Evolutionary conservation across 208 protist genomes (phyloP), one percentile per base, ranked within the genome.

Genomic region (Ichthyophonus hoferi): DNA sequence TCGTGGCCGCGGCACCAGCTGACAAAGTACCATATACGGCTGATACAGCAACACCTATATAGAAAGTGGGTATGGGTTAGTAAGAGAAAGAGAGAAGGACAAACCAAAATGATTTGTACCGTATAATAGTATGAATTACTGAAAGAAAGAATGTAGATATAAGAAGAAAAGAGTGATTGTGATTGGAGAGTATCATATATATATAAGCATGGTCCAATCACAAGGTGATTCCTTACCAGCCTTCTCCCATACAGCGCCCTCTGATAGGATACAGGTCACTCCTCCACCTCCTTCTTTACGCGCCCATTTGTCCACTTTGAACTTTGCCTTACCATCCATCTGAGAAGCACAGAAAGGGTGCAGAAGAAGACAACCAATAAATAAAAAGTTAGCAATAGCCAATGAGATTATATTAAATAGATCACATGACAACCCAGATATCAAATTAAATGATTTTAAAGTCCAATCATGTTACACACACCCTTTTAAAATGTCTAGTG

Each of bases 1-100:
- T 83, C 91, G 90, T 33, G 87, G 90, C 24, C 88, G 92, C 24
- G 50, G 92, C 82, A 91, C 94, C 0, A 37, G 90, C 88, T 2
- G 88, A 43, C 1, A 90, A 43, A 1, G 12, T 77, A 34, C 88
- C 88, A 37, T 89, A 42, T 1, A 89, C 87, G 37, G 84, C 88
- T 2, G 79, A 77, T 1, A 86, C 88, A 79, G n/a, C 34, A 1
- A 90, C 88, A 33, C 83, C 77, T 81, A 31, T 81, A 76, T 67
- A 3, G 34, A n/a, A 76, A 76, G 12, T 12, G 82, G 12, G 82
- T 12, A 76, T 12, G 82, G 24, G 24, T 14, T 78, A 76, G 12
- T n/a, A 86, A 35, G 43, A 77, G 82, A 77, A 67, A 58, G 7
- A 86, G 24, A 86, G 12, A 77, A 86, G 3, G 3, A 31, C 37